These are phyloP conservation scores for Penicillium paradoxum DNA, from an alignment of 495 filamentous ascomycete genomes.

Conservation along the genomic window DNA sequence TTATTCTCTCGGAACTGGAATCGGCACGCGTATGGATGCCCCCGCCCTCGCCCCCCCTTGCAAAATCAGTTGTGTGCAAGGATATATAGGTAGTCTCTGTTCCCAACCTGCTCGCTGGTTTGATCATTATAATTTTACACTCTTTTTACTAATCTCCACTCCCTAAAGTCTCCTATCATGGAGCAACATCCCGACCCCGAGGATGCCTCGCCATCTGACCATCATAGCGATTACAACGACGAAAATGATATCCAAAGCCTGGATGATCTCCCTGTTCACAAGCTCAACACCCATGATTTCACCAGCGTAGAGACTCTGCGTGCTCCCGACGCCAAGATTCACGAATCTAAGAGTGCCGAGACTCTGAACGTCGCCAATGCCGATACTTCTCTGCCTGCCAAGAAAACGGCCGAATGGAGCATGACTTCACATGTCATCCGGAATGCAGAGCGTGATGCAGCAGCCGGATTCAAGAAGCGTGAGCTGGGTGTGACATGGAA, in stretches of 20 bases:
- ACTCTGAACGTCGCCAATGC: slow-evolving; percentile 5
- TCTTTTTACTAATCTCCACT: slow-evolving; percentile 9
- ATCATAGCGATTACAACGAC: slow-evolving; percentile 1
- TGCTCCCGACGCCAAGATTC: slow-evolving; percentile 12
- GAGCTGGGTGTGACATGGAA: slow-evolving; percentile 54
- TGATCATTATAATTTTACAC: background rate
- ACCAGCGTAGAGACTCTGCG: slow-evolving; percentile 10
- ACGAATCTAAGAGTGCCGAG: slow-evolving; percentile 12
- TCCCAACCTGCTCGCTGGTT: background rate
- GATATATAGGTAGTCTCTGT: slow-evolving; percentile 5
- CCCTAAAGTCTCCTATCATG: slow-evolving; percentile 2
- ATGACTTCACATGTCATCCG: slow-evolving; percentile 41
- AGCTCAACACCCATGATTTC: slow-evolving; percentile 4
- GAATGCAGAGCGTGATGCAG: slow-evolving; percentile 36
- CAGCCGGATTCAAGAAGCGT: slow-evolving; percentile 39
- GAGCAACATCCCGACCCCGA: slow-evolving; percentile 5
- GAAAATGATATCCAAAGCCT: background rate
- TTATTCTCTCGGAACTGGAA: slow-evolving; percentile 3
- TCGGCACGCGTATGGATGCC: background rate
- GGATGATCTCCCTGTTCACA: background rate
- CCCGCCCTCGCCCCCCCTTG: background rate
- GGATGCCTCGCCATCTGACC: slow-evolving; percentile 3
- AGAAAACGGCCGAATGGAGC: slow-evolving; percentile 31
- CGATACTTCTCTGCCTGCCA: slow-evolving; percentile 2
- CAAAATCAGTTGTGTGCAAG: background rate